Percentiles rank a stretch among this genome's conserved stretches.
phyloP scores from a whole-genome alignment of 1,284 basidiomycete species.

The Sanghuangporus sanghuang region DNA sequence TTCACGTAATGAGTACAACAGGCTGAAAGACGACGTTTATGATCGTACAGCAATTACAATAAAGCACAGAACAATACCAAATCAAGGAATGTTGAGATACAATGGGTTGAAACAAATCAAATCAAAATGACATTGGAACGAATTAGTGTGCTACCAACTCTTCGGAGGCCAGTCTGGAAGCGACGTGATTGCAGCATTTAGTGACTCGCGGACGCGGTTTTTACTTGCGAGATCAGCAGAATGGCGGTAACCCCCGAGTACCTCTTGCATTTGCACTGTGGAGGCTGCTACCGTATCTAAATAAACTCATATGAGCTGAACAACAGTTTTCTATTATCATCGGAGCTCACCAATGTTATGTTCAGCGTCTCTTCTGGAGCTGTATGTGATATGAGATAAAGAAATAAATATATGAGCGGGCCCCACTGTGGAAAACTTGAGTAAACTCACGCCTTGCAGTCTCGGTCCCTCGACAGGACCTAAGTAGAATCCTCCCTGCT shows the following conservation, averaged over 20 bases:
- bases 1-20: background rate
- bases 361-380: constrained; percentile 48
- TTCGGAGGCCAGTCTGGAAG: constrained; percentile 52
- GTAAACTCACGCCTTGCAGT: constrained; percentile 40
- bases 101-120: background rate
- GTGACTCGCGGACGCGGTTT: constrained; percentile 52
- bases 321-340: background rate
- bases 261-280: constrained; percentile 55
- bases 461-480: constrained; percentile 41
- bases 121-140: background rate
- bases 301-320: constrained; percentile 1
- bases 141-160: constrained; percentile 7
- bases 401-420: background rate
- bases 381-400: constrained; percentile 22
- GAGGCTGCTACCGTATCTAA: constrained; percentile 48
- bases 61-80: background rate
- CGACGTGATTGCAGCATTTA: constrained; percentile 50
- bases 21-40: too few species aligned
- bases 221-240: constrained; percentile 53
- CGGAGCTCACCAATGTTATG: constrained; percentile 38
- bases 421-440: background rate
- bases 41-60: background rate
- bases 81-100: background rate
- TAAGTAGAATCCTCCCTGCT: constrained; percentile 28
- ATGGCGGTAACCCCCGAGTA: constrained; percentile 51